Conservation (phyloP, 768 basidiomycete genomes). For the Xerocomellus dryophilus region DNA sequence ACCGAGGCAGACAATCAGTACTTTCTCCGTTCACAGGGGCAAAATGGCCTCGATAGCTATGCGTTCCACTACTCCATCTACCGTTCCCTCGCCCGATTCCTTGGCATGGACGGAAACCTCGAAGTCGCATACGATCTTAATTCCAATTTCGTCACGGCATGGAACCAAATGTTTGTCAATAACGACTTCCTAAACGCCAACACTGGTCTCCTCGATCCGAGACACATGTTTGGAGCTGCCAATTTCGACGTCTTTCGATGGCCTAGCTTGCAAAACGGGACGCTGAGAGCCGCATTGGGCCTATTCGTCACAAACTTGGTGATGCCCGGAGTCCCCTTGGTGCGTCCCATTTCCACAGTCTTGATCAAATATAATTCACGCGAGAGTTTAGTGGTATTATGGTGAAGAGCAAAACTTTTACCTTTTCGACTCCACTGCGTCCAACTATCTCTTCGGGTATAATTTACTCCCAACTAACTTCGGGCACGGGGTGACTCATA, state of each 20-base stretch:
- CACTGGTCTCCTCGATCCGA: constrained; percentile 67
- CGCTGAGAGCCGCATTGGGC: constrained; percentile 68
- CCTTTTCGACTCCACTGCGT: constrained; percentile 79
- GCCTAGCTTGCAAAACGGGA: constrained; percentile 86
- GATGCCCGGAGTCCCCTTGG: constrained; percentile 85
- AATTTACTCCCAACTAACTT: constrained; percentile 18
- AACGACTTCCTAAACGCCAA: constrained; percentile 82
- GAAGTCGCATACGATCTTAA: constrained; percentile 85
- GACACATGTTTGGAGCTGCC: constrained; percentile 88
- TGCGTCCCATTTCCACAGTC: constrained; percentile 30
- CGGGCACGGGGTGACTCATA: not conserved
- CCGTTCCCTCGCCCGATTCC: constrained; percentile 78
- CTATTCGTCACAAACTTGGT: constrained; percentile 76
- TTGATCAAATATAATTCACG: not conserved
- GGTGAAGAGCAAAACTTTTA: constrained; percentile 95
- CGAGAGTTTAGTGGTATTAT: constrained; percentile 59
- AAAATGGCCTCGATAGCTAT: constrained; percentile 67
- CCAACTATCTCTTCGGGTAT: constrained; percentile 89
- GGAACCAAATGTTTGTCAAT: constrained; percentile 88
- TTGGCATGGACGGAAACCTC: constrained; percentile 95
- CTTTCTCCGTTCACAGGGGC: constrained; percentile 68
- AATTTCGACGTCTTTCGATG: constrained; percentile 96
- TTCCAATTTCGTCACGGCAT: constrained; percentile 80
- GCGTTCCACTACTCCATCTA: constrained; percentile 97
- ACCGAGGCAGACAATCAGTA: constrained; percentile 62